phyloP scores from a whole-genome alignment of 352 stramenopile species.

The Pythium chondricola region DNA sequence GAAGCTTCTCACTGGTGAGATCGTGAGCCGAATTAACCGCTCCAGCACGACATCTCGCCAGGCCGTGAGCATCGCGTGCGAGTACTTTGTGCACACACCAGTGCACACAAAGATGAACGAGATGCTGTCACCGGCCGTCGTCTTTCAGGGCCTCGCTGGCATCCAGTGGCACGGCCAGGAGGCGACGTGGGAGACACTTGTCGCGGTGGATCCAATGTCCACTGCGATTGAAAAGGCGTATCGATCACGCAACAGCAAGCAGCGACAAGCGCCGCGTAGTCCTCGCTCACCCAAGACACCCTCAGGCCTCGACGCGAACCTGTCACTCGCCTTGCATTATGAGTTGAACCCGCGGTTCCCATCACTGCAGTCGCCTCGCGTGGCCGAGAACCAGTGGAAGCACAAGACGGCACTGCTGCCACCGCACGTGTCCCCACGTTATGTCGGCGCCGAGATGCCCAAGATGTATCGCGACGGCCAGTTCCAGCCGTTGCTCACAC shows the following conservation, averaged over 20 bases:
- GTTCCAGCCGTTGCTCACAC: slow-evolving; percentile 41
- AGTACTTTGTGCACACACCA: slow-evolving; percentile 45
- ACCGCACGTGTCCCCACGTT: slow-evolving; percentile 42
- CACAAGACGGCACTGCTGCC: slow-evolving; percentile 38
- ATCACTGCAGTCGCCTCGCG: slow-evolving; percentile 38
- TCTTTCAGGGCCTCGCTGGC: slow-evolving; percentile 36
- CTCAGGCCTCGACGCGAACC: not conserved
- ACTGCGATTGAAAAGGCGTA: slow-evolving; percentile 9
- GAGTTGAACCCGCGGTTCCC: slow-evolving; percentile 62
- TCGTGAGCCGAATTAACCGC: slow-evolving; percentile 46
- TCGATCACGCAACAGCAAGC: not conserved
- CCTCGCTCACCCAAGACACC: not conserved
- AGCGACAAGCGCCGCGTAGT: too few species aligned
- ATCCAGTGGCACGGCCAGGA: slow-evolving; percentile 35
- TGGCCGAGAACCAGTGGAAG: slow-evolving; percentile 45
- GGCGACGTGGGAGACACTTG: slow-evolving; percentile 39
- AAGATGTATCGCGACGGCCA: slow-evolving; percentile 51
- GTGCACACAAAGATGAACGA: not conserved
- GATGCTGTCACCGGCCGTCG: slow-evolving; percentile 11
- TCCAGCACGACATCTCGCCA: slow-evolving; percentile 19
- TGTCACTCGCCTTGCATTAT: slow-evolving; percentile 25
- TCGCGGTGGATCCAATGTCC: slow-evolving; percentile 31
- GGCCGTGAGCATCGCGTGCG: slow-evolving; percentile 28
- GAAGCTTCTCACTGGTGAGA: slow-evolving; percentile 47
- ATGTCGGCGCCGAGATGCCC: slow-evolving; percentile 40